Base-by-base conservation (phyloP, 2,329 filamentous ascomycete genomes). In the Microdochium nivale region DNA sequence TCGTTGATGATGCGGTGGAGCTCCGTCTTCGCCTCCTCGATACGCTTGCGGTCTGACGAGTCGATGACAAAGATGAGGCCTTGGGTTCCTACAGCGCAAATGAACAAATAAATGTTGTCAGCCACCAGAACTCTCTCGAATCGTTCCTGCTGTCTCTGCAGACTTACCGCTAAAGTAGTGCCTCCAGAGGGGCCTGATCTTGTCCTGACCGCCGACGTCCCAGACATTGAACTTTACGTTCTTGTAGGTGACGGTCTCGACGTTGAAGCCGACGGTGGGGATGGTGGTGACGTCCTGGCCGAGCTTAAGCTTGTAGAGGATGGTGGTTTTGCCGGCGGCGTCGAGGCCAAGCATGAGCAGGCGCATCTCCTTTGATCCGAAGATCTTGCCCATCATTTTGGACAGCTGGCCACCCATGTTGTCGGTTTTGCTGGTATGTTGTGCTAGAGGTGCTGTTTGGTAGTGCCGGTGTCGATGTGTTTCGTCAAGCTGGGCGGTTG, bases 181-280 rank as follows among this genome's bases (percentile, higher is more conserved):
- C 73, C 92, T 86, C 92, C 92, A 97, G 55, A 97, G 77, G 57
- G 92, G 92, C 60, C 92, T 83, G 66, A 97, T 97, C 85, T 97
- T 97, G 81, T 97, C 92, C 79, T 97, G 92, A 59, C 92, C 92
- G 72, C 92, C 92, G 54, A 97, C 92, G 77, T 97, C 92, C 92
- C 92, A 97, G 57, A 97, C 92, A 65, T 95, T 97, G 79, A 97
- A 97, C 74, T 96, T 95, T 73, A 96, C 91, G 71, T 97, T 97
- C 81, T 96, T 96, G 79, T 96, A 96, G 60, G 91, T 95, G 64
- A 97, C 91, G 3, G 90, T 95, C 79, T 97, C 92, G 71, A 97
- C 94, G 80, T 97, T 97, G 81, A 97, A 97, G 62, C 92, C 94
- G 63, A 99, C 94, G 32, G 94, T 99, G 47, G 94, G 94, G 67